Percentiles rank a stretch among this genome's conserved stretches.
phyloP scores from a whole-genome alignment of 371 early-diverging fungal genomes.

The Syncephalastrum racemosum region DNA sequence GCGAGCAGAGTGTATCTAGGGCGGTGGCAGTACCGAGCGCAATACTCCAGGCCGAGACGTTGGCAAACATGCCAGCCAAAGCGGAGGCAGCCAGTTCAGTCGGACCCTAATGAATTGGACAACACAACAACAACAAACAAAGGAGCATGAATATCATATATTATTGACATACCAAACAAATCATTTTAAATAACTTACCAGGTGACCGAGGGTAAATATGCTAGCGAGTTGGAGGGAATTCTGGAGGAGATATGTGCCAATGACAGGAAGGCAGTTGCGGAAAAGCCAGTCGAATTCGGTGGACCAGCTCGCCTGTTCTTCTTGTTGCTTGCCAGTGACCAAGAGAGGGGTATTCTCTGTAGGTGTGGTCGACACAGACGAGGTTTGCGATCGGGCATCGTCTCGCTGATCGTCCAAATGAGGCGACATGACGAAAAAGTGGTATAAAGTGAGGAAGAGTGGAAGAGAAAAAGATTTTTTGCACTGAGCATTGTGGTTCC shows the following conservation, averaged over 20 bases:
- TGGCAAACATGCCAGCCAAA: constrained; percentile 78
- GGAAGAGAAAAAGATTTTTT: neutral
- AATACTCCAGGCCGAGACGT: constrained; percentile 82
- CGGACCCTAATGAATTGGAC: constrained; percentile 34
- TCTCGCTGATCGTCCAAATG: neutral
- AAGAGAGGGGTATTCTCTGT: constrained; percentile 16
- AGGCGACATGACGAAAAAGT: neutral
- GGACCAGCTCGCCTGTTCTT: constrained; percentile 11
- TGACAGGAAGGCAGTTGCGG: constrained; percentile 56
- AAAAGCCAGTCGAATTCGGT: constrained; percentile 46
- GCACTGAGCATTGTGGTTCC: no score
- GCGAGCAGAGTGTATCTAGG: constrained; percentile 88
- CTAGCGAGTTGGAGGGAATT: constrained; percentile 64
- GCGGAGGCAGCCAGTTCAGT: constrained; percentile 80
- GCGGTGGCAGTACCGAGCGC: constrained; percentile 80
- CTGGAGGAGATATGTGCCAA: constrained; percentile 64
- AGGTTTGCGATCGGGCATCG: constrained; percentile 3
- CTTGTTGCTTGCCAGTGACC: constrained; percentile 8
- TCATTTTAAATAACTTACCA: constrained; percentile 37
- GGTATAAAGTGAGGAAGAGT: neutral
- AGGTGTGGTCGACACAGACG: constrained; percentile 13
- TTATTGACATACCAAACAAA: neutral
- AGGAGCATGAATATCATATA: constrained; percentile 2
- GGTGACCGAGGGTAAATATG: constrained; percentile 64
- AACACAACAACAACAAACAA: constrained; percentile 14